These are phyloP conservation scores for Draba incana DNA, from an alignment of 345 rosid species.

Conservation along the genomic window DNA sequence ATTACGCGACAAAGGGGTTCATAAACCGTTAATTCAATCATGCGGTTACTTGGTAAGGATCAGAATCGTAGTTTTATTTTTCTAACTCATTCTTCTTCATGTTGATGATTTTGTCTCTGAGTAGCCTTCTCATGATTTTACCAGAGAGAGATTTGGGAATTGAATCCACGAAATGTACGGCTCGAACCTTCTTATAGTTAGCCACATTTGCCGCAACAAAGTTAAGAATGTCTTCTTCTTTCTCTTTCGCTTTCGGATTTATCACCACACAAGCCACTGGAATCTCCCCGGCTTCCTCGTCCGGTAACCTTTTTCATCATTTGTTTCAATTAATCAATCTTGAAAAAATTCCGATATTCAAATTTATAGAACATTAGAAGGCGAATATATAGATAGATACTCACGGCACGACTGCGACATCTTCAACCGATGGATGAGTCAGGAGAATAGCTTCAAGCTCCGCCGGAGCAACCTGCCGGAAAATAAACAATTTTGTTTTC, in stretches of 20 bases:
- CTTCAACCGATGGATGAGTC: conserved; percentile 71
- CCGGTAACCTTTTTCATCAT: conserved; percentile 58
- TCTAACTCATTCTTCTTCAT: conserved; percentile 33
- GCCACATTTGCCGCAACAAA: conserved; percentile 80
- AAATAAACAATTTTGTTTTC: background rate
- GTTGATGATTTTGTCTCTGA: conserved; percentile 58
- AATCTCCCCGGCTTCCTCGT: conserved; percentile 94
- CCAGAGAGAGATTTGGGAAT: conserved; percentile 94
- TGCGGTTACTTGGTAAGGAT: background rate
- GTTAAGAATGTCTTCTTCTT: conserved; percentile 67
- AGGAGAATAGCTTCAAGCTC: conserved; percentile 87
- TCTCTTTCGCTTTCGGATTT: conserved; percentile 58
- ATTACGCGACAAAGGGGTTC: no score
- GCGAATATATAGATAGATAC: conserved; percentile 32
- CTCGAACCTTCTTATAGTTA: conserved; percentile 82
- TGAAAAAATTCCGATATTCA: background rate
- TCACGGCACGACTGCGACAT: conserved; percentile 93
- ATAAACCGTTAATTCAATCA: no score
- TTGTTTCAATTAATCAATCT: background rate
- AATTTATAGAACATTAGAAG: background rate
- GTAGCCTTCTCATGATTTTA: conserved; percentile 82
- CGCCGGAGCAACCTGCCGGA: conserved; percentile 82
- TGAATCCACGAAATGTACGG: conserved; percentile 68
- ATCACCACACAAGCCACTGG: conserved; percentile 89
- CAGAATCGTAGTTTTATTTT: background rate